Percentiles rank a stretch among this genome's conserved stretches.
phyloP scores from a whole-genome alignment of 2,329 filamentous ascomycete genomes.

The Exophiala lecanii-corni region DNA sequence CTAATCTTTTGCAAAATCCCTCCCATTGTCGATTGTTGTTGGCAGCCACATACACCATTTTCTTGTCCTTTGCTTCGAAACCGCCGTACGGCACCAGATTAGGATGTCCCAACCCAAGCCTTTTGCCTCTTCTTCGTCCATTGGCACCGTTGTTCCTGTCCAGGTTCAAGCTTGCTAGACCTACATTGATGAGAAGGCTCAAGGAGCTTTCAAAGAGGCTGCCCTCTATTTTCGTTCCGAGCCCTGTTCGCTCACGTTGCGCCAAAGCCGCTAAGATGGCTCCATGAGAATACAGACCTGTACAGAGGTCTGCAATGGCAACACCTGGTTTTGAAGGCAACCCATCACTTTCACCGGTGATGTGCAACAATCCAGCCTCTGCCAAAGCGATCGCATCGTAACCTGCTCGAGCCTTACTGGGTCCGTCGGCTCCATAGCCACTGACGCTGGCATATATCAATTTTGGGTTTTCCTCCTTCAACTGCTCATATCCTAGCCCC shows the following conservation, averaged over 20 bases:
- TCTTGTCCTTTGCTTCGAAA: constrained; percentile 18
- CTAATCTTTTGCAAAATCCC: constrained; percentile 20
- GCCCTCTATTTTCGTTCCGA: constrained; percentile 21
- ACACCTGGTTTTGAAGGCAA: constrained; percentile 24
- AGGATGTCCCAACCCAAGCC: constrained; percentile 22
- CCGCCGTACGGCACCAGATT: constrained; percentile 24
- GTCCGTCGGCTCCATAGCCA: constrained; percentile 48
- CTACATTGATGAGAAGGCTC: constrained; percentile 25
- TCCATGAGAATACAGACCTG: constrained; percentile 23
- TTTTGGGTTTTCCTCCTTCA: constrained; percentile 39
- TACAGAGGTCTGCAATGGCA: constrained; percentile 24
- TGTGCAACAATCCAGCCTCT: constrained; percentile 23
- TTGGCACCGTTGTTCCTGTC: constrained; percentile 15
- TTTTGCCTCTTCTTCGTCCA: constrained; percentile 20
- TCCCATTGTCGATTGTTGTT: constrained; percentile 26
- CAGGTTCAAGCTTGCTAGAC: constrained; percentile 23
- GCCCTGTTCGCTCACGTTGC: constrained; percentile 18
- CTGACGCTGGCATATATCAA: constrained; percentile 51
- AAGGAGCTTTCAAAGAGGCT: constrained; percentile 28
- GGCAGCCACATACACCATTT: constrained; percentile 24
- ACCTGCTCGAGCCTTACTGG: constrained; percentile 27
- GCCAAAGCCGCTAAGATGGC: constrained; percentile 24
- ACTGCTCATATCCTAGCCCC: constrained; percentile 38
- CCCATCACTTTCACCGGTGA: constrained; percentile 19
- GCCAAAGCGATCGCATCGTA: constrained; percentile 25